These are phyloP conservation scores for Aleurites moluccanus DNA, from an alignment of 441 rosid genomes.

Conservation along the genomic window DNA sequence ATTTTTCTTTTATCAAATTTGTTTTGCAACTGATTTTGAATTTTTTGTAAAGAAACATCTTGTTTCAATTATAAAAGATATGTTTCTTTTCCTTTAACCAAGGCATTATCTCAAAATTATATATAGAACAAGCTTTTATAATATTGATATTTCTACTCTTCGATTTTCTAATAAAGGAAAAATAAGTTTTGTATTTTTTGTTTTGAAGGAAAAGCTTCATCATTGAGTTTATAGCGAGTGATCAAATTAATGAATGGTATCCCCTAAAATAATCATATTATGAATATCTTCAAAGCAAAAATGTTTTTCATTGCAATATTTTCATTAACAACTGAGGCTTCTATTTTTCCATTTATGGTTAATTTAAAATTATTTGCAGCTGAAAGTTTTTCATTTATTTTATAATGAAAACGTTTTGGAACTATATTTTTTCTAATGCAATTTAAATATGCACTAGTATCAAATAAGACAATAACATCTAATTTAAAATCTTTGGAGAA, in stretches of 20 bases:
- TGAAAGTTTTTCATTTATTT: neutral
- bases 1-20: neutral
- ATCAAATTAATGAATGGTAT: neutral
- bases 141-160: neutral
- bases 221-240: neutral
- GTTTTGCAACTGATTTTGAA: neutral
- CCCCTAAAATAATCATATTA: neutral
- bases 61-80: neutral
- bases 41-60: neutral
- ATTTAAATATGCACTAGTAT: neutral
- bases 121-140: neutral
- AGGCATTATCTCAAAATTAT: neutral
- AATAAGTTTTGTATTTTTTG: neutral
- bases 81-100: neutral
- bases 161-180: neutral
- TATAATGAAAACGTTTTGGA: neutral
- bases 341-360: neutral
- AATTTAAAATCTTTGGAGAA: neutral
- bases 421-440: neutral
- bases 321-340: neutral
- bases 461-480: too few relatives aligned
- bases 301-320: neutral
- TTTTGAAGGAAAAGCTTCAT: neutral
- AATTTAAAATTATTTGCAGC: too few relatives aligned
- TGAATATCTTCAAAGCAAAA: neutral